phyloP scores from a whole-genome alignment of 116 monocot species.

The Trichopus zeylanicus region DNA sequence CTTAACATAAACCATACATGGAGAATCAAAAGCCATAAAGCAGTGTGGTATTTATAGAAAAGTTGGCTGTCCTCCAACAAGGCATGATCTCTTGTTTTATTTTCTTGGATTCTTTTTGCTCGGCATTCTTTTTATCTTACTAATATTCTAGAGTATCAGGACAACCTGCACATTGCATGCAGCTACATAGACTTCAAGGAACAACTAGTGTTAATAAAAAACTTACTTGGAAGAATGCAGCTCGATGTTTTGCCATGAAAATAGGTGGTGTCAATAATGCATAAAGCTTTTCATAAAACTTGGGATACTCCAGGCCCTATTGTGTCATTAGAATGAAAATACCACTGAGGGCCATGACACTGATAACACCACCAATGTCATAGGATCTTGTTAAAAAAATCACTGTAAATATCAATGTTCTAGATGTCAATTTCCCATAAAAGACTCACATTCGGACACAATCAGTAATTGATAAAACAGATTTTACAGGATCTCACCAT shows the following conservation, averaged over 20 bases:
- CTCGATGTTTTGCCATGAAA: slow-evolving; percentile 85
- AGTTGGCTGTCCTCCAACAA: no score
- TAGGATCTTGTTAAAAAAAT: slow-evolving; percentile 92
- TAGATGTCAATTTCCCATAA: slow-evolving; percentile 15
- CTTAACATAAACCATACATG: no score
- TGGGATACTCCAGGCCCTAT: slow-evolving; percentile 87
- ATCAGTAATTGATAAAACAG: slow-evolving; percentile 3
- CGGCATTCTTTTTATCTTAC: no score
- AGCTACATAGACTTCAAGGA: neutral
- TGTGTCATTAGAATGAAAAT: slow-evolving; percentile 90
- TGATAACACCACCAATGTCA: slow-evolving; percentile 92
- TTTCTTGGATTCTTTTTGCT: no score
- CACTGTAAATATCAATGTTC: slow-evolving; percentile 44
- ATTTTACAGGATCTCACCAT: slow-evolving; percentile 40
- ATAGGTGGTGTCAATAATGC: slow-evolving; percentile 69
- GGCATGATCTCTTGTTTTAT: no score
- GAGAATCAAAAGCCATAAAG: no score
- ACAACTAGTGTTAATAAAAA: neutral
- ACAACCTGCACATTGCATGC: no score
- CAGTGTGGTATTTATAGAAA: no score
- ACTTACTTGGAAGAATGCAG: slow-evolving; percentile 84
- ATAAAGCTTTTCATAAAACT: slow-evolving; percentile 89
- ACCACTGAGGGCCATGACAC: slow-evolving; percentile 92
- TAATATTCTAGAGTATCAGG: no score
- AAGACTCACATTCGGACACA: neutral